Percentiles rank a stretch among this genome's conserved stretches.
Conservation (phyloP, 106 monocot species). For the Cymbidium sinense region DNA sequence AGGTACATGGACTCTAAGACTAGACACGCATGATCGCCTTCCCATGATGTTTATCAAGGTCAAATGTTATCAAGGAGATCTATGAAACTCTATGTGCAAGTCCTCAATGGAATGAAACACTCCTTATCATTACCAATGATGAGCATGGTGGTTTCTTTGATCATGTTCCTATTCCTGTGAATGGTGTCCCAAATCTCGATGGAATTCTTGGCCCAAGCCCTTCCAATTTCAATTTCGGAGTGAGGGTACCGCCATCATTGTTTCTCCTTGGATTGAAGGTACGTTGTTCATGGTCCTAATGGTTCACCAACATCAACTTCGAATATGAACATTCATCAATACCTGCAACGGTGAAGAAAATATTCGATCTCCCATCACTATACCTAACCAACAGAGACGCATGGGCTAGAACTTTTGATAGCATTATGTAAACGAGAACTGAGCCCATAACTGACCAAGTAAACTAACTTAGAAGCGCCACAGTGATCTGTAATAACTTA, state of each 20-base stretch:
- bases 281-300: no score
- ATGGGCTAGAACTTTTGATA: no score
- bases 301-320: no score
- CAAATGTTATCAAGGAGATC: constrained; percentile 69
- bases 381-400: no score
- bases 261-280: constrained; percentile 91
- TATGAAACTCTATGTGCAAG: constrained; percentile 65
- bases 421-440: no score
- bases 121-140: constrained; percentile 72
- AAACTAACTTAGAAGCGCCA: no score
- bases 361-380: no score
- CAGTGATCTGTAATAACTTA: no score
- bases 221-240: constrained; percentile 61
- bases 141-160: constrained; percentile 84
- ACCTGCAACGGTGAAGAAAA: no score
- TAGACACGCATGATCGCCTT: constrained; percentile 78
- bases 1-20: constrained; percentile 60
- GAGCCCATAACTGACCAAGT: no score
- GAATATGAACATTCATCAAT: no score
- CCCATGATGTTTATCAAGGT: constrained; percentile 84
- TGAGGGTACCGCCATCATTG: constrained; percentile 79
- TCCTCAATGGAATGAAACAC: constrained; percentile 78
- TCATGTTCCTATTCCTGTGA: constrained; percentile 63
- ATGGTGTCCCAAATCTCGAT: constrained; percentile 70
- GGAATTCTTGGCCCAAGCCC: constrained; percentile 58